Conservation (phyloP, 345 rosid genomes). For the Euphorbia pulcherrima region DNA sequence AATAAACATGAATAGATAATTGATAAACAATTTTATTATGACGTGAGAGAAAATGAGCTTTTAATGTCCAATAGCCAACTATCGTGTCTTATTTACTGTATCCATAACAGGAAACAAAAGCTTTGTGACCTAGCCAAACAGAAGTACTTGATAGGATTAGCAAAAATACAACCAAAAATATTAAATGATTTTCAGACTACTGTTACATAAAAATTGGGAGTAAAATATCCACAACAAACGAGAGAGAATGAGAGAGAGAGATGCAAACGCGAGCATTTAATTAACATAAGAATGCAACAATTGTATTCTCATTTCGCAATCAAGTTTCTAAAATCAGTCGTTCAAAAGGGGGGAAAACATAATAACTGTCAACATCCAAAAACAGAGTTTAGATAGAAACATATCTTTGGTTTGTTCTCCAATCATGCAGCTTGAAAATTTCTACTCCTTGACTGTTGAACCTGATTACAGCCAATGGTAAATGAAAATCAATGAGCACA, state of each 20-base stretch:
- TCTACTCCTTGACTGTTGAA: neutral
- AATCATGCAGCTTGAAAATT: neutral
- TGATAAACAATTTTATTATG: too few relatives aligned
- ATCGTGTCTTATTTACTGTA: neutral
- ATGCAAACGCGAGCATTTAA: neutral
- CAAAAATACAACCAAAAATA: neutral
- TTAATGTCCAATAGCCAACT: neutral
- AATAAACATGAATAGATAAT: too few relatives aligned
- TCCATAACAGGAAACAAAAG: too few relatives aligned
- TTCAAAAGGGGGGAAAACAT: neutral
- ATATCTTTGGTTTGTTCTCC: slow-evolving; percentile 13
- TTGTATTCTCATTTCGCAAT: neutral
- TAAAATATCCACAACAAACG: neutral
- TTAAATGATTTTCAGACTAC: neutral
- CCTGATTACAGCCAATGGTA: neutral
- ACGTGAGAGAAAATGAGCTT: too few relatives aligned
- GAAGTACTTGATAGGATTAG: neutral
- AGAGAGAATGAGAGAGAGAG: neutral
- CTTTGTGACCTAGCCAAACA: neutral
- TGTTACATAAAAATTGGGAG: neutral
- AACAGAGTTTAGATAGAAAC: slow-evolving; percentile 3
- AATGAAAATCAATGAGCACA: neutral
- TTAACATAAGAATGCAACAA: neutral
- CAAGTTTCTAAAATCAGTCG: neutral
- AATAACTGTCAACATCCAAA: neutral